Conservation (phyloP, 2,329 filamentous ascomycete genomes). For the Onygenales sp. region DNA sequence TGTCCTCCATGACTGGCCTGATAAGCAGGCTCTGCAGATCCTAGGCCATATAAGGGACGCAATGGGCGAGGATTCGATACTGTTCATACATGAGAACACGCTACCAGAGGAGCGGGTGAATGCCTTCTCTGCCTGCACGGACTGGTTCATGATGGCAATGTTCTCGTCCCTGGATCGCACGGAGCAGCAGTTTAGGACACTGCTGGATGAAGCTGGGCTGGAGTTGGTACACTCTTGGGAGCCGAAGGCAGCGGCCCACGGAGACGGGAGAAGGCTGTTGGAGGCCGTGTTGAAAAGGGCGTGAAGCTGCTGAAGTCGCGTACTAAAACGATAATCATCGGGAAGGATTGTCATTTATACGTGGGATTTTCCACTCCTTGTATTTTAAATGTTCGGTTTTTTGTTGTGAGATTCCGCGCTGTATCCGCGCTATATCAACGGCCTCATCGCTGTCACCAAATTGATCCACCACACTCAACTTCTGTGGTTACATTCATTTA, state of each 20-base stretch:
- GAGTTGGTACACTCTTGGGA: constrained; percentile 22
- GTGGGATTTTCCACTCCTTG: too few species aligned
- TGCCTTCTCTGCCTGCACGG: constrained; percentile 13
- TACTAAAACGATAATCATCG: too few species aligned
- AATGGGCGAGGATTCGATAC: constrained; percentile 23
- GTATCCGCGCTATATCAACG: too few species aligned
- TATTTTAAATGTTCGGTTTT: too few species aligned
- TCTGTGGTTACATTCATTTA: too few species aligned
- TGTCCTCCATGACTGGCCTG: constrained; percentile 28
- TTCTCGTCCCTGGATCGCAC: constrained; percentile 26
- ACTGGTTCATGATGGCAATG: constrained; percentile 31
- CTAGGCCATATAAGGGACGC: constrained; percentile 16
- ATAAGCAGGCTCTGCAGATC: constrained; percentile 23
- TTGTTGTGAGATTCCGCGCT: too few species aligned
- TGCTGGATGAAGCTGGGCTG: constrained; percentile 22
- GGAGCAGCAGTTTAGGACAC: constrained; percentile 24
- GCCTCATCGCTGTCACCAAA: too few species aligned
- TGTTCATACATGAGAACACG: constrained; percentile 31
- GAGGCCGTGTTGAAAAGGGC: not conserved
- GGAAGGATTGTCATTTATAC: too few species aligned
- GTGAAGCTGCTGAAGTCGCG: constrained; percentile 7
- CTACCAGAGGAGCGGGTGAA: constrained; percentile 5
- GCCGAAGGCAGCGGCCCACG: not conserved
- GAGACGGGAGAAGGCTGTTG: not conserved
- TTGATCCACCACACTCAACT: too few species aligned